Evolutionary conservation across 352 stramenopile species (phyloP).

Genomic region (Phytopythium boreale): DNA sequence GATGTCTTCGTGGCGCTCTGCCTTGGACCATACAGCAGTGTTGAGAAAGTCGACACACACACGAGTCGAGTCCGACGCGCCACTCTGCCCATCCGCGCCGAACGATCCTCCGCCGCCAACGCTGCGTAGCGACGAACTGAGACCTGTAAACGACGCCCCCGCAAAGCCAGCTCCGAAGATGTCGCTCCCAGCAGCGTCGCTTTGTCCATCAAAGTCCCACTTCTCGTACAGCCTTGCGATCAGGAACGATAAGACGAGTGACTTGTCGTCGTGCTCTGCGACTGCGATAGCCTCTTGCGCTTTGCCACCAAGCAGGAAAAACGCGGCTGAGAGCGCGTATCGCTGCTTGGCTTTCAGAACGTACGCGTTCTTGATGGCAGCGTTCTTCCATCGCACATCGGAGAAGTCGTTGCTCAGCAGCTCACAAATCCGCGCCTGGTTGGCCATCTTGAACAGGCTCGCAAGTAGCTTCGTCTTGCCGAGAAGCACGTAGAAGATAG

Average conservation of each 20-base stretch:
- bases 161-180: conserved; percentile 17
- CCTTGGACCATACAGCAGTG: conserved; percentile 45
- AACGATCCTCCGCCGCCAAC: conserved; percentile 8
- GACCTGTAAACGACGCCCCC: conserved; percentile 51
- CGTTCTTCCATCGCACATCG: conserved; percentile 80
- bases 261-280: conserved; percentile 65
- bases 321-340: conserved; percentile 74
- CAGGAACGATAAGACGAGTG: conserved; percentile 75
- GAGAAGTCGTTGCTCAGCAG: conserved; percentile 82
- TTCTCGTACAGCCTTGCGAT: conserved; percentile 75
- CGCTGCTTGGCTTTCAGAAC: conserved; percentile 85
- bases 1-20: conserved; percentile 50
- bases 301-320: conserved; percentile 81
- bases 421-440: conserved; percentile 76
- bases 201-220: conserved; percentile 55
- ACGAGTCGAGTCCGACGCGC: conserved; percentile 20
- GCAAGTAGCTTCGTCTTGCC: conserved; percentile 80
- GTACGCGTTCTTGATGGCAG: conserved; percentile 90
- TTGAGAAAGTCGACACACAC: conserved; percentile 65
- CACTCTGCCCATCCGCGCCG: neutral
- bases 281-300: conserved; percentile 75
- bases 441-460: conserved; percentile 82
- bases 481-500: conserved; percentile 84
- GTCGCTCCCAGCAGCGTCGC: conserved; percentile 7
- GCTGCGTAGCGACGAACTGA: conserved; percentile 46